Evolutionary conservation across 2,329 filamentous ascomycete genomes (phyloP).

Genomic region (Penicillium hordei): DNA sequence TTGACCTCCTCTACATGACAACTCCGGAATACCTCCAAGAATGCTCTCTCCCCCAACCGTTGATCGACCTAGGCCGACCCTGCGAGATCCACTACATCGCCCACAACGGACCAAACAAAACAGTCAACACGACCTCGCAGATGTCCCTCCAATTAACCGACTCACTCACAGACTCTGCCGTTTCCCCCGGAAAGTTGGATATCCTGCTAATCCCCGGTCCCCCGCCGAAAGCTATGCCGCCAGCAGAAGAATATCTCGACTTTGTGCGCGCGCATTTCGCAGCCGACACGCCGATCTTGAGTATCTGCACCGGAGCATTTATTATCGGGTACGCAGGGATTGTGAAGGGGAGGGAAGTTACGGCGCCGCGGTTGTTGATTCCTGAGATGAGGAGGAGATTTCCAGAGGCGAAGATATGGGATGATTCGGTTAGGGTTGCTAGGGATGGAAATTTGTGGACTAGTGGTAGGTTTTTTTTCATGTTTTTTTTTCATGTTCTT

Average conservation of each 20-base stretch:
- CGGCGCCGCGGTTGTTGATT: conserved; percentile 26
- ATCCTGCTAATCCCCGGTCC: conserved; percentile 42
- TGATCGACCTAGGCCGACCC: conserved; percentile 28
- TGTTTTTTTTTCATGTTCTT: accelerated
- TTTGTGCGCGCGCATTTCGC: conserved; percentile 38
- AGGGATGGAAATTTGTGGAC: conserved; percentile 30
- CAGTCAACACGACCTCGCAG: conserved; percentile 27
- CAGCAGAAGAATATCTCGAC: conserved; percentile 27
- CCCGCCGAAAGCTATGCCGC: conserved; percentile 30
- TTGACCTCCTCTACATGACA: conserved; percentile 43
- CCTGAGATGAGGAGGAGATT: conserved; percentile 25
- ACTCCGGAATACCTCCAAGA: conserved; percentile 28
- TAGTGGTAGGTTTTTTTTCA: conserved; percentile 18
- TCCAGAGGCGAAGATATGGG: conserved; percentile 24
- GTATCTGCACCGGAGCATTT: conserved; percentile 29
- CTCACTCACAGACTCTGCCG: conserved; percentile 27
- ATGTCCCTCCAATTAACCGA: conserved; percentile 31
- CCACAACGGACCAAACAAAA: conserved; percentile 14
- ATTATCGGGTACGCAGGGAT: conserved; percentile 28
- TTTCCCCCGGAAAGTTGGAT: conserved; percentile 39
- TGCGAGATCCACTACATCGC: conserved; percentile 36
- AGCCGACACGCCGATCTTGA: conserved; percentile 26
- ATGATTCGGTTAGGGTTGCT: conserved; percentile 19
- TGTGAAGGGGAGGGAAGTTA: conserved; percentile 18
- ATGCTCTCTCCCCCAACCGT: conserved; percentile 32